Evolutionary conservation across 1,284 basidiomycete species (phyloP).

Genomic region (Thecaphora frezii): DNA sequence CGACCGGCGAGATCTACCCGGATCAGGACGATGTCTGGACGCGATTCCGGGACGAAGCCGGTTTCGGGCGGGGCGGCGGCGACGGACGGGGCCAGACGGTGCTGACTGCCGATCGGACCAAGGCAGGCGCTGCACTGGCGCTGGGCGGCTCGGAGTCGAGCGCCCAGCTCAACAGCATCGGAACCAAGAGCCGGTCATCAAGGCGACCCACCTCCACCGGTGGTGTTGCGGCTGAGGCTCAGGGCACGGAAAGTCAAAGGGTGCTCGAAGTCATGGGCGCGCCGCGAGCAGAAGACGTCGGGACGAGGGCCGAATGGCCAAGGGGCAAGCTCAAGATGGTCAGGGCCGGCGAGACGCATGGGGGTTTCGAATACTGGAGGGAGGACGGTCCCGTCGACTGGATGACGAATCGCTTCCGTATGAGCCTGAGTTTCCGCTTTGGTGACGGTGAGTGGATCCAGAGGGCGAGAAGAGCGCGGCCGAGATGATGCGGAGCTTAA

Average conservation of each 20-base stretch:
- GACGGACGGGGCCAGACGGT: slow-evolving; percentile 2
- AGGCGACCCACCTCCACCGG: no score
- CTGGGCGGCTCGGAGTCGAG: no score
- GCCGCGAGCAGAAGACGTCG: slow-evolving; percentile 7
- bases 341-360: slow-evolving; percentile 30
- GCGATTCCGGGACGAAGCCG: slow-evolving; percentile 11
- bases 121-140: no score
- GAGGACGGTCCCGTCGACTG: slow-evolving; percentile 49
- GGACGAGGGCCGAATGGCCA: slow-evolving; percentile 44
- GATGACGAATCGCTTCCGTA: slow-evolving; percentile 46
- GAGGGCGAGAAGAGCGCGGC: no score
- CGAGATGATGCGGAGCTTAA: no score
- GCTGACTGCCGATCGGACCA: background rate
- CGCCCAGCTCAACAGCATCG: no score
- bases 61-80: slow-evolving; percentile 6
- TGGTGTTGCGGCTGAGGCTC: no score
- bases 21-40: slow-evolving; percentile 13
- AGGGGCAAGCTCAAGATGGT: slow-evolving; percentile 43
- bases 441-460: slow-evolving; percentile 17
- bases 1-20: slow-evolving; percentile 31
- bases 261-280: slow-evolving; percentile 15
- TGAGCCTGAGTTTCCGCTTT: slow-evolving; percentile 49
- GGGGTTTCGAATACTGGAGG: slow-evolving; percentile 52
- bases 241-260: slow-evolving; percentile 6
- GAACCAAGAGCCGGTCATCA: no score